Percentiles rank a stretch among this genome's conserved stretches.
Evolutionary conservation across 345 rosid species (phyloP).

Genomic region (Eucalyptus decipiens): DNA sequence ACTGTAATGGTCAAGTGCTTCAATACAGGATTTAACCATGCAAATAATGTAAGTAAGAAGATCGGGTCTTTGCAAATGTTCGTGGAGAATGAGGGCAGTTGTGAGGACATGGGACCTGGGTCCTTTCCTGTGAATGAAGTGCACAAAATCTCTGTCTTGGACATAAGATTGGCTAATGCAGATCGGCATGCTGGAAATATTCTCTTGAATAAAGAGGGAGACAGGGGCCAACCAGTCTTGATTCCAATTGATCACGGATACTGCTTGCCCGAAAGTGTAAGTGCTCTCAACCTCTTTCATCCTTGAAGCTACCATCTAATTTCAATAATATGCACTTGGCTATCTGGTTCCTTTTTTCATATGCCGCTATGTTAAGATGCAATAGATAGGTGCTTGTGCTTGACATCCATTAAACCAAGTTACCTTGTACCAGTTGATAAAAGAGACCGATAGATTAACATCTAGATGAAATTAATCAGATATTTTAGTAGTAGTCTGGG

Average conservation of each 20-base stretch:
- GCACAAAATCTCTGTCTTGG: slow-evolving; percentile 27
- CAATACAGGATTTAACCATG: slow-evolving; percentile 23
- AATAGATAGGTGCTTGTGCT: background rate
- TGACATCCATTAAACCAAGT: background rate
- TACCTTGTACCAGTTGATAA: background rate
- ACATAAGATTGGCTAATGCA: slow-evolving; percentile 34
- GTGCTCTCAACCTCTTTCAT: background rate
- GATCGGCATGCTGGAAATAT: slow-evolving; percentile 40
- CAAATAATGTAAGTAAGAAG: slow-evolving; percentile 1
- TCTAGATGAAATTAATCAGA: background rate
- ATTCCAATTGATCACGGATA: slow-evolving; percentile 42
- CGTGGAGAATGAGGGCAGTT: slow-evolving; percentile 21
- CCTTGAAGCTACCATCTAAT: background rate
- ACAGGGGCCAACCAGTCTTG: slow-evolving; percentile 3
- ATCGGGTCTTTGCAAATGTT: slow-evolving; percentile 37
- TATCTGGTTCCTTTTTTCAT: background rate
- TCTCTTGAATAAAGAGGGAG: slow-evolving; percentile 4
- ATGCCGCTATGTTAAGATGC: background rate
- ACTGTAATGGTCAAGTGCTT: slow-evolving; percentile 18
- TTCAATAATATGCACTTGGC: background rate
- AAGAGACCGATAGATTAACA: background rate
- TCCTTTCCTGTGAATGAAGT: slow-evolving; percentile 30
- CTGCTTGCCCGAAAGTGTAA: slow-evolving; percentile 33
- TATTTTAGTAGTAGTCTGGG: background rate
- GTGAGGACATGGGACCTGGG: slow-evolving; percentile 37